Conservation (phyloP, 2,329 filamentous ascomycete genomes). For the Talaromyces pinophilus region DNA sequence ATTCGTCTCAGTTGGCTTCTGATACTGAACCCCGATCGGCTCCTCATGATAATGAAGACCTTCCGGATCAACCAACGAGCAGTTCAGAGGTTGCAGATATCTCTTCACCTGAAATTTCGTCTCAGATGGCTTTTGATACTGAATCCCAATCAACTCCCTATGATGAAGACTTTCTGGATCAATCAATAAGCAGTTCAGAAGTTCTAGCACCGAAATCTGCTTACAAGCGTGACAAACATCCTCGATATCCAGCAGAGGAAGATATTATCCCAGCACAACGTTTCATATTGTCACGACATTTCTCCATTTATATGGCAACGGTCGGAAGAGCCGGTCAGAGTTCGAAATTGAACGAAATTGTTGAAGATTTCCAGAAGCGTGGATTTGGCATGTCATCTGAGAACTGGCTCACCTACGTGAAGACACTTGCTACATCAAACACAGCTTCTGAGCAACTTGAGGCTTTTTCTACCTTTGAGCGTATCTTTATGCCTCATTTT, state of each 20-base stretch:
- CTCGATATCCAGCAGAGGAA: conserved; percentile 7
- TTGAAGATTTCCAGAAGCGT: conserved; percentile 59
- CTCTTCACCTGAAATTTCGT: background rate
- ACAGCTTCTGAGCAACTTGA: conserved; percentile 54
- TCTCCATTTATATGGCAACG: conserved; percentile 56
- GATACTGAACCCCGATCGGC: background rate
- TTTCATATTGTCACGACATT: conserved; percentile 51
- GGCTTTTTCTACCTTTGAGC: conserved; percentile 75
- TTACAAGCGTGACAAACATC: too few relatives aligned
- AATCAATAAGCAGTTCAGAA: background rate
- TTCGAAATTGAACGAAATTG: conserved; percentile 51
- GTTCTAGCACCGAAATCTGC: background rate
- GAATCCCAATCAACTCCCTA: background rate
- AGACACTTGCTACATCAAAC: conserved; percentile 63
- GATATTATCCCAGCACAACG: conserved; percentile 42
- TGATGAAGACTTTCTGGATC: background rate
- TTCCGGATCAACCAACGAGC: background rate
- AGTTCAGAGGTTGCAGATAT: background rate
- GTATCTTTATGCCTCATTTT: conserved; percentile 75
- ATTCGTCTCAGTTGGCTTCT: background rate
- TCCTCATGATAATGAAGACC: background rate
- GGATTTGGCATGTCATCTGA: conserved; percentile 75
- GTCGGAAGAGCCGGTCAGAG: conserved; percentile 57
- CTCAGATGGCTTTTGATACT: background rate
- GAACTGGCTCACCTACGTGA: conserved; percentile 80